Evolutionary conservation across 257 asterid genomes (phyloP).

Genomic region (Solanum pennellii): DNA sequence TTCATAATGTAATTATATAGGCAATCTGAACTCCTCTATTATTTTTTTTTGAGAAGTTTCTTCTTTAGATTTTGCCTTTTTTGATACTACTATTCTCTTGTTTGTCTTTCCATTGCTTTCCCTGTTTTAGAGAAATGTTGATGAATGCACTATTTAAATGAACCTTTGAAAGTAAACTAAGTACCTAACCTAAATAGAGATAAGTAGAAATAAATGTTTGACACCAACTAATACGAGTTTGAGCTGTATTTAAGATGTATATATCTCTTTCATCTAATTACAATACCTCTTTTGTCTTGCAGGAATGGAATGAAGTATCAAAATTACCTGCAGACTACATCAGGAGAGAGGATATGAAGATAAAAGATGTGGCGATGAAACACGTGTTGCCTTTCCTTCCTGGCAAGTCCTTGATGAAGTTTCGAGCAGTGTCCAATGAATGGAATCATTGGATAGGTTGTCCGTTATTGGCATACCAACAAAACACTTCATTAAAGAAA

Average conservation of each 20-base stretch:
- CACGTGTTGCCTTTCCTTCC: constrained; percentile 33
- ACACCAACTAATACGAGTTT: background rate
- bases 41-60: background rate
- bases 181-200: background rate
- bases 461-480: constrained; percentile 27
- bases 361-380: constrained; percentile 12
- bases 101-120: background rate
- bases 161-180: background rate
- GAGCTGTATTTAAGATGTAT: background rate
- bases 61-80: background rate
- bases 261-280: background rate
- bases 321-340: background rate
- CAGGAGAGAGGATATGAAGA: background rate
- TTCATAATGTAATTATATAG: background rate
- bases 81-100: background rate
- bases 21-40: background rate
- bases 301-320: background rate
- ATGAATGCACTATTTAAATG: background rate
- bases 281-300: background rate
- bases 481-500: constrained; percentile 21
- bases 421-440: constrained; percentile 28
- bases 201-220: background rate
- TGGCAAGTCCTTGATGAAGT: constrained; percentile 25
- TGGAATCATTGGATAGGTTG: constrained; percentile 25
- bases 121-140: background rate